Evolutionary conservation across 1,284 basidiomycete species (phyloP).

Genomic region (Erythrobasidium hasegawianum): DNA sequence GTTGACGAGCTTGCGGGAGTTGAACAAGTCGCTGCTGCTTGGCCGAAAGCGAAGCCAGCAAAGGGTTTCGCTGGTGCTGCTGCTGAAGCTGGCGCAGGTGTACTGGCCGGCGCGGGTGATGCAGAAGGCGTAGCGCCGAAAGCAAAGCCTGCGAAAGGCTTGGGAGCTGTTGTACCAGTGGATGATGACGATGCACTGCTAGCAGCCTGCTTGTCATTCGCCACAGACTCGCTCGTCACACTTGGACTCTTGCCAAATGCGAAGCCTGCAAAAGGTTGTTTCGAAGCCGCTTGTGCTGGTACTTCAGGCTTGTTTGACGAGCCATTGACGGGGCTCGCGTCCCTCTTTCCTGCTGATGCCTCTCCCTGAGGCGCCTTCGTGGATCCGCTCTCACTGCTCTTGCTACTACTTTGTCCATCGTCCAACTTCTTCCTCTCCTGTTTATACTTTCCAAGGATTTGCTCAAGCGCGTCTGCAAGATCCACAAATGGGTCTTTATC

Average conservation of each 20-base stretch:
- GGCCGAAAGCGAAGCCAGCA: neutral
- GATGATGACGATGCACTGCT: neutral
- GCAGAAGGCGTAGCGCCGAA: neutral
- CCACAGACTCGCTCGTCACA: neutral
- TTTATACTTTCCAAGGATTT: slow-evolving; percentile 63
- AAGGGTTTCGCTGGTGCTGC: slow-evolving; percentile 1
- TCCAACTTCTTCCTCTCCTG: slow-evolving; percentile 59
- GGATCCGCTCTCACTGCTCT: slow-evolving; percentile 17
- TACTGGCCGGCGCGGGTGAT: neutral
- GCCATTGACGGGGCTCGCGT: no score
- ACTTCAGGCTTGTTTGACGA: neutral
- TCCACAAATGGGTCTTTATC: slow-evolving; percentile 74
- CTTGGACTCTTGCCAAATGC: neutral
- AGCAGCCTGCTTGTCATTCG: neutral
- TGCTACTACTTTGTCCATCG: slow-evolving; percentile 46
- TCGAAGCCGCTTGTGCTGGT: neutral
- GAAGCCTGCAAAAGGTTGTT: neutral
- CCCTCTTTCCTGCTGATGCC: no score
- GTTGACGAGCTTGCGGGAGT: neutral
- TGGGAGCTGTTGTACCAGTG: neutral
- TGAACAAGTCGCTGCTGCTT: neutral
- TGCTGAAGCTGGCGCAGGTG: neutral
- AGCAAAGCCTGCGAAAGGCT: slow-evolving; percentile 21
- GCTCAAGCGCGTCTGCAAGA: slow-evolving; percentile 52
- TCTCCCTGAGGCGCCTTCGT: slow-evolving; percentile 15